Percentiles rank a stretch among this genome's conserved stretches.
These are phyloP conservation scores for Calonectria naviculata DNA, from an alignment of 2,329 filamentous ascomycete species.

Conservation along the genomic window DNA sequence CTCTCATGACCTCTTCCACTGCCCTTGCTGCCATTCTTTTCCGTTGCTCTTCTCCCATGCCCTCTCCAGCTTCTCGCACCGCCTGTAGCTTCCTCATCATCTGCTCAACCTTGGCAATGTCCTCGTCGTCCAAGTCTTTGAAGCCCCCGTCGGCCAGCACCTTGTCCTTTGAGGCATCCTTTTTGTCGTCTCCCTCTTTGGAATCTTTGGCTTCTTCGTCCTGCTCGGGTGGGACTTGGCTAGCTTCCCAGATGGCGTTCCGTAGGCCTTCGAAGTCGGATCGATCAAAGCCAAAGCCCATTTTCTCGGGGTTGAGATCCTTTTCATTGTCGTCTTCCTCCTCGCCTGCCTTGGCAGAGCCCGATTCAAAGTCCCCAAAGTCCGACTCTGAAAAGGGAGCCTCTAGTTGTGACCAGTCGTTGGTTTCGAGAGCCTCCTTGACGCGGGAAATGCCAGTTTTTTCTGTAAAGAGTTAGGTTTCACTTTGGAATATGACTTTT, in stretches of 20 bases:
- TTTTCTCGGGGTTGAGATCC: constrained; percentile 57
- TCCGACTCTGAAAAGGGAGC: constrained; percentile 41
- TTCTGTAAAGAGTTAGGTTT: constrained; percentile 54
- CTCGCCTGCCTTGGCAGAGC: constrained; percentile 45
- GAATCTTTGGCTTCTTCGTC: constrained; percentile 16
- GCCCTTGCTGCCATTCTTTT: constrained; percentile 70
- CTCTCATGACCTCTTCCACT: constrained; percentile 73
- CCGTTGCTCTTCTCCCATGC: constrained; percentile 69
- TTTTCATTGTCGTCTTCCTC: constrained; percentile 43
- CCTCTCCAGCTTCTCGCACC: constrained; percentile 68
- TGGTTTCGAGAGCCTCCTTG: constrained; percentile 71
- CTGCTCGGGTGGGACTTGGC: constrained; percentile 42
- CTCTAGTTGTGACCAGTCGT: constrained; percentile 67
- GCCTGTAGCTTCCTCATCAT: constrained; percentile 75
- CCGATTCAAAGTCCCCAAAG: constrained; percentile 47
- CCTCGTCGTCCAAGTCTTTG: constrained; percentile 58
- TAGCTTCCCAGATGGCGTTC: constrained; percentile 61
- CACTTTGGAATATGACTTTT: background rate
- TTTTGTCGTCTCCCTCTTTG: constrained; percentile 24
- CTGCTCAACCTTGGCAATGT: constrained; percentile 68
- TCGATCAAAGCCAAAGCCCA: constrained; percentile 64
- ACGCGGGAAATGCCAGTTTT: constrained; percentile 68
- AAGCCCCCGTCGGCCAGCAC: constrained; percentile 49
- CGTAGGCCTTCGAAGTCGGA: constrained; percentile 64
- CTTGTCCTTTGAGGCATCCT: constrained; percentile 11